Evolutionary conservation across 352 stramenopile genomes (phyloP), one percentile per base, ranked within the genome.

Genomic region (Phytophthora pisi): DNA sequence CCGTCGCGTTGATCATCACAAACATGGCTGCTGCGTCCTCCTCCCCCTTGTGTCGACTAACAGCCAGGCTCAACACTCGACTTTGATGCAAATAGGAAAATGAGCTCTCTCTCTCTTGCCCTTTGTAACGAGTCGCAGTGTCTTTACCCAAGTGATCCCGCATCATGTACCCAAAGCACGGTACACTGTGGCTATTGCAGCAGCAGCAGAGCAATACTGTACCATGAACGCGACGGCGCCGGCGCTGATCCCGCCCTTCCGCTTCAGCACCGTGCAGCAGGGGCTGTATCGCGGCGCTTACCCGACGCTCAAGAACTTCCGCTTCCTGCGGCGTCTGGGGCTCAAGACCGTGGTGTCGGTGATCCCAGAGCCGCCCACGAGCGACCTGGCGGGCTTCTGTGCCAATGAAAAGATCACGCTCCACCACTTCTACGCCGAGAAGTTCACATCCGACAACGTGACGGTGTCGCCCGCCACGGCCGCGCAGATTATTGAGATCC

Each of bases 381-480:
- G 74, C 31, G 86, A 96, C 64, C 72, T 96, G 36, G 68, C 72
- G 36, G 84, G 81, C 66, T 95, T 95, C 70, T 96, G 88, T 57
- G 45, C 68, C 0, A 67, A 71, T 47, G 88, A 96, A 60, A 77
- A 82, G 57, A 92, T 95, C 70, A 64, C 81, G 9, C 72, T 90
- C 57, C 64, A 90, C 67, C 86, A 93, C 46, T 95, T 95, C 57
- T 87, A 90, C 69, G 86, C 85, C 45, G 88, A 96, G 58, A 95
- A 96, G 71, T 96, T 93, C 77, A 93, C 88, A 55, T 92, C 81
- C 42, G 88, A 96, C 73, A 93, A 91, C 51, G 88, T 96, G 30
- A 96, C 88, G 10, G 88, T 94, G 36, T 90, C 82, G 20, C 86
- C 88, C 0, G 40, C 83, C n/a, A 90, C 77, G 0, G 84, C 86